Percentiles rank a stretch among this genome's conserved stretches.
Conservation (phyloP, 2,329 filamentous ascomycete species). For the Neurospora crassa region DNA sequence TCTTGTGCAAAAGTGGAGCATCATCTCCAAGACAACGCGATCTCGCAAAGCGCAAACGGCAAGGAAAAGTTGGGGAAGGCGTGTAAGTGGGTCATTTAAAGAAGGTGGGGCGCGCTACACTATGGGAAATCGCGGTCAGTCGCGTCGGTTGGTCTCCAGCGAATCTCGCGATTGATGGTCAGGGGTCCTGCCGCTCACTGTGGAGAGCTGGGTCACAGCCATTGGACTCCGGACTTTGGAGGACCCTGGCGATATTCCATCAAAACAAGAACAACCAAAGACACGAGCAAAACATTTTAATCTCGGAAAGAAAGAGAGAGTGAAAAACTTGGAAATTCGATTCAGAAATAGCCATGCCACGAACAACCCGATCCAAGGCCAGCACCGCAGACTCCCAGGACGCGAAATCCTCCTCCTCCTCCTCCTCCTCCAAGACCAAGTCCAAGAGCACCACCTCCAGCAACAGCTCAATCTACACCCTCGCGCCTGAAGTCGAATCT, state of each 20-base stretch:
- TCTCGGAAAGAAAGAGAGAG: neutral
- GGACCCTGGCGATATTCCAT: neutral
- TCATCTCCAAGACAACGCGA: neutral
- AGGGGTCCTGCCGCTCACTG: neutral
- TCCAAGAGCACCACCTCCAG: conserved; percentile 8
- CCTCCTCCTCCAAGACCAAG: conserved; percentile 15
- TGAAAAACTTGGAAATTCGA: neutral
- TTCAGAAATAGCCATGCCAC: conserved; percentile 29
- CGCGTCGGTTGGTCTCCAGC: neutral
- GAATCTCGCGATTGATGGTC: neutral
- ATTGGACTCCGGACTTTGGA: neutral
- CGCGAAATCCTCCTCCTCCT: conserved; percentile 11
- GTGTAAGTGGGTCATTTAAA: neutral
- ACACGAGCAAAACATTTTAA: neutral
- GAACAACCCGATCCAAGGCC: conserved; percentile 35
- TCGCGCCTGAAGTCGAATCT: conserved; percentile 31
- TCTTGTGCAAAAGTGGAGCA: neutral
- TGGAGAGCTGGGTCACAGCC: neutral
- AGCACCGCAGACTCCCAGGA: conserved; percentile 18
- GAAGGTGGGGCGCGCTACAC: neutral
- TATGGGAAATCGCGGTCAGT: neutral
- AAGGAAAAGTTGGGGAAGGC: neutral
- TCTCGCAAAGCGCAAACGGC: neutral
- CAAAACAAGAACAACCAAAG: neutral
- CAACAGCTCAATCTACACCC: conserved; percentile 29